Conservation (phyloP, 2,329 filamentous ascomycete species). For the Beauveria rudraprayagi region DNA sequence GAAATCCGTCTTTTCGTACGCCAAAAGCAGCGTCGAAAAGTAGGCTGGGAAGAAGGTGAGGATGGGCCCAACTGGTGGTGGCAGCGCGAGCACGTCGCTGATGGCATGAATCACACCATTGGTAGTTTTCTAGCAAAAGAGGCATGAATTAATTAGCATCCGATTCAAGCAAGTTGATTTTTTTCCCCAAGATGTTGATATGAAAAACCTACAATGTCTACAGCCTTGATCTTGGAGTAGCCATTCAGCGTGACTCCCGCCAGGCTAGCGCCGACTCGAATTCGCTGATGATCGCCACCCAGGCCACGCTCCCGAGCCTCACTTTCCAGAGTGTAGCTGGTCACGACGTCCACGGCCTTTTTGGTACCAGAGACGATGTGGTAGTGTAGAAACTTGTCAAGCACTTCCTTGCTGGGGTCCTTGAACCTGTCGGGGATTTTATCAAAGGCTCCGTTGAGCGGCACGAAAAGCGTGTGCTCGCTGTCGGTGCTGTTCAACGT, state of each 20-base stretch:
- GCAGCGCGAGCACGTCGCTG: constrained; percentile 67
- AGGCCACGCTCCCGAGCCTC: constrained; percentile 50
- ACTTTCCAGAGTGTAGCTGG: constrained; percentile 67
- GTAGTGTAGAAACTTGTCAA: constrained; percentile 65
- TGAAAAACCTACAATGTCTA: constrained; percentile 54
- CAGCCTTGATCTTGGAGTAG: constrained; percentile 59
- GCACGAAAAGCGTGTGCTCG: constrained; percentile 77
- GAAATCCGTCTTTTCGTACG: constrained; percentile 66
- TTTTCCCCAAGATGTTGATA: neutral
- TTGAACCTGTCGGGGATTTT: constrained; percentile 41
- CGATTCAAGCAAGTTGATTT: too few relatives aligned
- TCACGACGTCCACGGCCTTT: constrained; percentile 56
- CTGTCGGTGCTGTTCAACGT: constrained; percentile 64
- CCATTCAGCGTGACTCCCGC: constrained; percentile 67
- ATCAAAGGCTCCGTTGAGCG: constrained; percentile 68
- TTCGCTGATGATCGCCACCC: constrained; percentile 60
- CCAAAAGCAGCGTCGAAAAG: constrained; percentile 74
- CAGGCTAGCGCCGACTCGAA: constrained; percentile 57
- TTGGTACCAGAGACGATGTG: constrained; percentile 65
- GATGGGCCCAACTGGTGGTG: constrained; percentile 47
- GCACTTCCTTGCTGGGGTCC: constrained; percentile 60
- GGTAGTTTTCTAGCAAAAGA: constrained; percentile 46
- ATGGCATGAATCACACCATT: constrained; percentile 80
- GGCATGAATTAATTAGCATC: neutral
- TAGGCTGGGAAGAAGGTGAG: constrained; percentile 60